These are phyloP conservation scores for Kazachstania taianensis DNA, from an alignment of 805 yeast genomes.

Conservation along the genomic window DNA sequence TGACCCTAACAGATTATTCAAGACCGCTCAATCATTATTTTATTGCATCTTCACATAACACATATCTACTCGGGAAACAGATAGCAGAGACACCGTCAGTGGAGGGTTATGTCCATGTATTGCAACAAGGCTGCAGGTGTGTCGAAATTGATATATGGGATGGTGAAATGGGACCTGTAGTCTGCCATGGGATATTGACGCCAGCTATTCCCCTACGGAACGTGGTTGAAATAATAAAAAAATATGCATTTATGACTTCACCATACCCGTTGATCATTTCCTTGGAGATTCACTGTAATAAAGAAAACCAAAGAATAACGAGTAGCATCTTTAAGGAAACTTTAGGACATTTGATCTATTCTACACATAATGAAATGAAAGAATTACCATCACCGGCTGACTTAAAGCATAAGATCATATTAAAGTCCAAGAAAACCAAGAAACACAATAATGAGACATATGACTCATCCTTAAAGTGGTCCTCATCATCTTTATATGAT, in stretches of 20 bases:
- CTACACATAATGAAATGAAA: constrained; percentile 11
- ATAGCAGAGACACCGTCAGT: constrained; percentile 79
- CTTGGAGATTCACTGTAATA: constrained; percentile 71
- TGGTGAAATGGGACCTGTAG: constrained; percentile 69
- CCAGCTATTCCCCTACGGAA: constrained; percentile 56
- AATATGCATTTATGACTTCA: constrained; percentile 81
- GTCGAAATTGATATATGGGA: constrained; percentile 97
- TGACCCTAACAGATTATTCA: constrained; percentile 31
- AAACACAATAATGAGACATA: background rate
- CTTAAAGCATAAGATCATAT: constrained; percentile 56
- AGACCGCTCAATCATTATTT: constrained; percentile 76
- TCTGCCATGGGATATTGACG: constrained; percentile 87
- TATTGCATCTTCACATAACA: constrained; percentile 90
- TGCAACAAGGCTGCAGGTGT: constrained; percentile 89
- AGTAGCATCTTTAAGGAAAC: constrained; percentile 42
- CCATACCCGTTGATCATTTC: constrained; percentile 82
- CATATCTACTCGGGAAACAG: constrained; percentile 82
- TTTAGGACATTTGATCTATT: constrained; percentile 49
- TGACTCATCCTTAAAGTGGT: constrained; percentile 1
- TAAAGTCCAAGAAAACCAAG: constrained; percentile 64
- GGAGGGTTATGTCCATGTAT: constrained; percentile 77
- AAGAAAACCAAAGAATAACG: constrained; percentile 54
- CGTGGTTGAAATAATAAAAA: constrained; percentile 63
- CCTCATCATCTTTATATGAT: constrained; percentile 9
- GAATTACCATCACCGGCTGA: constrained; percentile 63